These are phyloP conservation scores for Debaryomyces hansenii DNA, from an alignment of 805 yeast species.

Conservation along the genomic window DNA sequence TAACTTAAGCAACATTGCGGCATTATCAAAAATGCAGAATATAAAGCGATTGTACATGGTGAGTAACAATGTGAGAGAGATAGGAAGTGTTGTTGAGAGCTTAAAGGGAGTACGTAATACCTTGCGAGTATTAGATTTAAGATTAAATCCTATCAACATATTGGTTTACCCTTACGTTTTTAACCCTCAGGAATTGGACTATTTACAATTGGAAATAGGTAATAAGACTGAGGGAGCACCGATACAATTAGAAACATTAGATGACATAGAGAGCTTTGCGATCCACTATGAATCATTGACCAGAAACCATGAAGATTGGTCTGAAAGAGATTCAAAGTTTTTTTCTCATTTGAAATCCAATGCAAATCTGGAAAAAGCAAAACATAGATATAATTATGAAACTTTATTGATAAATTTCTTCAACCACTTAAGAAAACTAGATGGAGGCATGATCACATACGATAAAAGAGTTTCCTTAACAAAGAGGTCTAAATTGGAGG, in stretches of 20 bases:
- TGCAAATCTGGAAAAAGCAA: slow-evolving; percentile 16
- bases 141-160: slow-evolving; percentile 49
- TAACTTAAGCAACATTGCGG: slow-evolving; percentile 33
- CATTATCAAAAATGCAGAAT: slow-evolving; percentile 30
- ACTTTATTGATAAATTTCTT: slow-evolving; percentile 35
- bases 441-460: slow-evolving; percentile 29
- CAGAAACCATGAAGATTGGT: slow-evolving; percentile 39
- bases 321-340: slow-evolving; percentile 33
- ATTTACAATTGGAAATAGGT: slow-evolving; percentile 11
- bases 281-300: slow-evolving; percentile 45
- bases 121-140: slow-evolving; percentile 43
- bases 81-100: slow-evolving; percentile 32
- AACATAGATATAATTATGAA: slow-evolving; percentile 32
- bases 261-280: slow-evolving; percentile 53
- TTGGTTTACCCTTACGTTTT: slow-evolving; percentile 55
- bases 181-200: slow-evolving; percentile 42
- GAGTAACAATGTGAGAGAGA: slow-evolving; percentile 43
- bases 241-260: slow-evolving; percentile 45
- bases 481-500: slow-evolving; percentile 11
- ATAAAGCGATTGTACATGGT: slow-evolving; percentile 43
- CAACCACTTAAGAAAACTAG: slow-evolving; percentile 31
- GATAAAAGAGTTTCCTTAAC: slow-evolving; percentile 12
- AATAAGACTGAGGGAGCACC: slow-evolving; percentile 19
- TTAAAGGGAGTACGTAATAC: slow-evolving; percentile 28
- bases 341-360: slow-evolving; percentile 19